Evolutionary conservation across 2,329 filamentous ascomycete species (phyloP), one percentile per base, ranked within the genome.

Genomic region (Claviceps sorghi): DNA sequence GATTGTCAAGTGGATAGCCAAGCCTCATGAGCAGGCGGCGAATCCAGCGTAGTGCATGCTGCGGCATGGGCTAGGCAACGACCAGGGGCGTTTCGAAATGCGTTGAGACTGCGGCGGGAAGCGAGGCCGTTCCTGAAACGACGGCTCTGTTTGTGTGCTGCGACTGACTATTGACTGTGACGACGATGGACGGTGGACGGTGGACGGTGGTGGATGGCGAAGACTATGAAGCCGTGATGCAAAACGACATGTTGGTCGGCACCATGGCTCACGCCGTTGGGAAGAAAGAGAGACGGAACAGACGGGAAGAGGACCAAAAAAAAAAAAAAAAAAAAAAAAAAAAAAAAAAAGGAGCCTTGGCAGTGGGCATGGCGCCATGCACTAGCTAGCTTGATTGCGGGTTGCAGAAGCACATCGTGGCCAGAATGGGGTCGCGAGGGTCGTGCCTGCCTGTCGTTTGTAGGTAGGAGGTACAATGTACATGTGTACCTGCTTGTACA

Each of bases 51-150:
- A 29, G 46, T 51, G 53, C 52, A 49, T 44, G 48, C 52, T 45
- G 50, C 44, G 30, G 41, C 53, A 55, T 49, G 50, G 53, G 50
- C 43, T 30, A 40, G 53, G 26, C 50, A 49, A 49, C 48, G 38
- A 52, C 51, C 56, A 43, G 26, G 48, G 55, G n/a, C 56, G 61
- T 63, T 63, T 62, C 61, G 62, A 59, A 60, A 57, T 55, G 53
- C 55, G 57, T 57, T 54, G 57, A 57, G 56, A 47, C 58, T 54
- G 57, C 56, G 58, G 58, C 58, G 57, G 58, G 57, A 57, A 61
- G 58, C 60, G 60, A 59, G 55, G 53, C 58, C 53, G 60, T 62
- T 60, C 60, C 60, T 62, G 60, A 62, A 62, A 62, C 60, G 58
- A 56, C 53, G 49, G 21, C 30, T 30, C 46, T 36, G 46, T 32